Evolutionary conservation across 176 grass and related monocot species (phyloP), one percentile per base, ranked within the genome.

Genomic region (Aechmea fasciata): DNA sequence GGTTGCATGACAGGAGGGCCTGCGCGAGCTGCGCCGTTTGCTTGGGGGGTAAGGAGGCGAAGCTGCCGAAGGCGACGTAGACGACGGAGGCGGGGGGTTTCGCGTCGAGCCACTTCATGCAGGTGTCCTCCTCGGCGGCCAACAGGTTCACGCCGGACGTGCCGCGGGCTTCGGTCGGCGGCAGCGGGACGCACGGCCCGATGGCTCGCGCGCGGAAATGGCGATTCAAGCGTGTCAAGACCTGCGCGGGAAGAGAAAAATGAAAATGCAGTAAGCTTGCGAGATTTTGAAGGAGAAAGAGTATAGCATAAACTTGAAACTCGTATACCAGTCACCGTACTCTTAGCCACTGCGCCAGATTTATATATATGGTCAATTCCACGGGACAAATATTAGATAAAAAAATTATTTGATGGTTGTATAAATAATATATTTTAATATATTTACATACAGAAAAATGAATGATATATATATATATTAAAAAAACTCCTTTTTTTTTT

Each of bases 61-160:
- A 54, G 79, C 83, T 95, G 15, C 90, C 86, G 65, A 95, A 95
- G 69, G 90, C 89, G 52, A 90, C 65, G 68, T 90, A 95, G 23
- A 57, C 75, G 3, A 89, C 83, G 50, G 86, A 90, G 69, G 20
- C 18, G 3, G 41, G 13, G 10, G 83, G 50, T 48, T 87, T 84
- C 61, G 62, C 50, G 69, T 79, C 68, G 0, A 95, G 78, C 87
- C 87, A 95, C 52, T 71, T 84, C 59, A 78, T 79, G 83, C 84
- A 90, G 1, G 47, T 57, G 52, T 87, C 79, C 17, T 83, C 62
- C 50, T 96, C 84, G 2, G 78, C 54, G 4, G 79, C 55, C 24
- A 85, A 33, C 65, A 87, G 66, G 76, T 77, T 85, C 49, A 85
- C 72, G 11, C 81, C 87, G n/a, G 87, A 87, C 55, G 50, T 47